Evolutionary conservation across 2,329 filamentous ascomycete genomes (phyloP), one percentile per base, ranked within the genome.

Genomic region (Bipolaris sorokiniana): DNA sequence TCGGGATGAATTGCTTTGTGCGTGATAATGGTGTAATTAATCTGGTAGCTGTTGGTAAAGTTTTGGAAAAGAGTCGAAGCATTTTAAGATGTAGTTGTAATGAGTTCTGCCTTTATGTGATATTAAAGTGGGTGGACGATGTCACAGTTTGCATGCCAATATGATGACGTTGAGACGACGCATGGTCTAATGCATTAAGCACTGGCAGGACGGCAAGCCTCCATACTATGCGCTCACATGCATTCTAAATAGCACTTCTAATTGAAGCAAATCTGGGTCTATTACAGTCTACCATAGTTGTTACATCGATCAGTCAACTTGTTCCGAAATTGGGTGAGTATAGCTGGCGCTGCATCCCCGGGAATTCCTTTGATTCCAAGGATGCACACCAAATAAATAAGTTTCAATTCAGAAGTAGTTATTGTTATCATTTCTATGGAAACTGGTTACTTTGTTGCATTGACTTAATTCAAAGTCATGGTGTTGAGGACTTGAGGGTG

Each of bases 81-180:
- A 75, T 76, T 13, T 34, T 68, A 49, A 13, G n/a, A 37, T 41
- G 38, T 37, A 13, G 1, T 41, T 41, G 16, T 33, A 22, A 46
- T 13, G 16, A 10, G 26, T 54, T 28, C 36, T 57, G 36, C 47
- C 61, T 65, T 66, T 61, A 64, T 61, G 58, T 47, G 18, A 40
- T 47, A 48, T 40, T n/a, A 40, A 49, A 42, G 54, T 41, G 58
- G 48, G 48, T 36, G 38, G 18, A 50, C 44, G 53, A 55, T 60
- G 59, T 65, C 58, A 52, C 54, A 38, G 16, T 50, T 54, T 49
- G 41, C 28, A 65, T 66, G 64, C 64, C 54, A 66, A 70, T 58
- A 66, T 71, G 57, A 72, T 72, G 69, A 71, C 69, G 67, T 72
- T 66, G 52, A 54, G 56, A 64, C 59, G 62, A 65, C 61, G 64